These are phyloP conservation scores for Polygonum maritimum DNA, from an alignment of 148 eudicot genomes.

Conservation along the genomic window DNA sequence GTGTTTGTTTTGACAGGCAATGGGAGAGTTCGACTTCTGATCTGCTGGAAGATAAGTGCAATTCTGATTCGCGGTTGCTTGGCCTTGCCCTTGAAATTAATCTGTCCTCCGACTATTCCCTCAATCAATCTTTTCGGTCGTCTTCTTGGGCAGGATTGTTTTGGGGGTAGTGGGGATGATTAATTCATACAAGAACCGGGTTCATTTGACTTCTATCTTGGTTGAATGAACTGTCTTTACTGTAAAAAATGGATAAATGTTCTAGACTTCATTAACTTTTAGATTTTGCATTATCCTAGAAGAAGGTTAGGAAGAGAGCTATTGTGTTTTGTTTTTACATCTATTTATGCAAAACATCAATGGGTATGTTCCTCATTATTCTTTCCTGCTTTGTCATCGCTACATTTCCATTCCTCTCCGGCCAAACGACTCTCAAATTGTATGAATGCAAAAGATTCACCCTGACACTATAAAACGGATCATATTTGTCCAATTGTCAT, in stretches of 20 bases:
- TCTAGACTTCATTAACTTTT: background rate
- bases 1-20: constrained; percentile 48
- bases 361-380: background rate
- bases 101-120: background rate
- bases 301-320: constrained; percentile 11
- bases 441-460: no score
- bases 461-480: no score
- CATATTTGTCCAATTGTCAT: no score
- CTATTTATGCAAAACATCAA: constrained; percentile 6
- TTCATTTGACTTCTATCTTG: constrained; percentile 2
- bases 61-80: background rate
- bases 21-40: constrained; percentile 88
- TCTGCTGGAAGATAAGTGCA: constrained; percentile 1
- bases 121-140: background rate
- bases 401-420: background rate
- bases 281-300: constrained; percentile 6
- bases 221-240: constrained; percentile 8
- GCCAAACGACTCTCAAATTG: no score
- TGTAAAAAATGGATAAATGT: constrained; percentile 3
- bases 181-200: constrained; percentile 10
- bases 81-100: constrained; percentile 5
- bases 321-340: constrained; percentile 8
- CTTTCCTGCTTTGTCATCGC: background rate
- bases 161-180: background rate
- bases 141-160: background rate